Percentiles rank a stretch among this genome's conserved stretches.
These are phyloP conservation scores for Tulasnella sp. DNA, from an alignment of 768 basidiomycete genomes.

Conservation along the genomic window DNA sequence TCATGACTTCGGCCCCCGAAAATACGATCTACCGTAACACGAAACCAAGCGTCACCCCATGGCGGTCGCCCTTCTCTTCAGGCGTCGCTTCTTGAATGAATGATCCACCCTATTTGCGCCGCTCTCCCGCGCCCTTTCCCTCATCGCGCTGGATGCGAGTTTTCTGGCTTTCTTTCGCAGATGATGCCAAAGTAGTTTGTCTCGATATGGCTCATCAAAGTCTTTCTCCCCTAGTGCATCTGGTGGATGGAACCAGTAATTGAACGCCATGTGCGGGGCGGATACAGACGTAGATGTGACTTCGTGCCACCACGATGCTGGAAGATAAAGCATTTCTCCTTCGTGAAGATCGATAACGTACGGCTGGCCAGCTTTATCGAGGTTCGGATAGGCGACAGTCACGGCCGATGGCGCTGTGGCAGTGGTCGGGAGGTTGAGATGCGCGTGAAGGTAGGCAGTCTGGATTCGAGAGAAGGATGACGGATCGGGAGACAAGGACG, in stretches of 20 bases:
- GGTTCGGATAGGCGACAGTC: background rate
- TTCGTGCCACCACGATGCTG: slow-evolving; percentile 12
- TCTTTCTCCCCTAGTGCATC: background rate
- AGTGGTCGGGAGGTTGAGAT: slow-evolving; percentile 1
- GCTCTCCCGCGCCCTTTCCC: too few relatives aligned
- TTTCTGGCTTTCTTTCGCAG: too few relatives aligned
- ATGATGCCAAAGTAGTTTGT: background rate
- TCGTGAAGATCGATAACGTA: background rate
- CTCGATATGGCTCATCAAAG: background rate
- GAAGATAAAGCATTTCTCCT: slow-evolving; percentile 9
- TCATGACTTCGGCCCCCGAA: too few relatives aligned
- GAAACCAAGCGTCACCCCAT: too few relatives aligned
- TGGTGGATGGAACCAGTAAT: slow-evolving; percentile 9
- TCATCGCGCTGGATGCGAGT: too few relatives aligned
- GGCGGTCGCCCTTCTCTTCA: too few relatives aligned
- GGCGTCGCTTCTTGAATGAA: too few relatives aligned
- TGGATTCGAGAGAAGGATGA: slow-evolving; percentile 1
- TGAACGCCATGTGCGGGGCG: slow-evolving; percentile 7
- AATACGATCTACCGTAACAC: too few relatives aligned
- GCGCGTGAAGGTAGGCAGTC: background rate
- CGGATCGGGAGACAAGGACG: background rate
- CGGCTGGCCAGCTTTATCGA: background rate
- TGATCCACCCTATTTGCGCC: too few relatives aligned
- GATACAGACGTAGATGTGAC: background rate
- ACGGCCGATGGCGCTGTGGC: background rate